Evolutionary conservation across 768 basidiomycete species (phyloP).

Genomic region (Exsudoporus frostii): DNA sequence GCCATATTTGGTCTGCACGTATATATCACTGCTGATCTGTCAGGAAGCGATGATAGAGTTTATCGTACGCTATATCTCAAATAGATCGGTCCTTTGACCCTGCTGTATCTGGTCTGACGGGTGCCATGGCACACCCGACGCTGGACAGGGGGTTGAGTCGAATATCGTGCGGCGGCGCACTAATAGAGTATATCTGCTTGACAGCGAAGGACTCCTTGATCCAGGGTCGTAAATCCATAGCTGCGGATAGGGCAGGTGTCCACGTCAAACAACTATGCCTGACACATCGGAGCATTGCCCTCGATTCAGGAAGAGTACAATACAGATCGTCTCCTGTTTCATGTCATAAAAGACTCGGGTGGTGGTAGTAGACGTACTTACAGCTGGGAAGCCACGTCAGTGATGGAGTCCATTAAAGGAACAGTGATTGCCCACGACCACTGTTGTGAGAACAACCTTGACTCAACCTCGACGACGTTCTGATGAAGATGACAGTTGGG

Average conservation of each 20-base stretch:
- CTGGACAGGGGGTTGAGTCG: not conserved
- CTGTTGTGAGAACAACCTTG: not conserved
- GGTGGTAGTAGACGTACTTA: not conserved
- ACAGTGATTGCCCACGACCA: not conserved
- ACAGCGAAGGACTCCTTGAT: not conserved
- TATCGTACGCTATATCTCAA: not conserved
- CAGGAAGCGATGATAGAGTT: not conserved
- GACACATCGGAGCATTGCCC: not conserved
- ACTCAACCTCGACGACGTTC: not conserved
- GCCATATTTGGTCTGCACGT: not conserved
- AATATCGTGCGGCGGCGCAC: not conserved
- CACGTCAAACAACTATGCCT: not conserved
- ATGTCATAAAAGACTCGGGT: not conserved
- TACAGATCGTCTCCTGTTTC: slow-evolving; percentile 2
- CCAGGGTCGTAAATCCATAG: not conserved
- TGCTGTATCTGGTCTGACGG: not conserved
- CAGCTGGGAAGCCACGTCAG: not conserved
- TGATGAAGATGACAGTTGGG: not conserved
- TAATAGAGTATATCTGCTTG: not conserved
- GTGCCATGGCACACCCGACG: not conserved
- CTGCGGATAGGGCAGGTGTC: not conserved
- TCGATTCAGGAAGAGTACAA: not conserved
- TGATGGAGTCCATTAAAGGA: not conserved
- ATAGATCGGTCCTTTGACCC: not conserved
- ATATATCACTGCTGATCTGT: slow-evolving; percentile 3